A percentile compares a stretch with the other conserved stretches of the same genome.
phyloP scores from a whole-genome alignment of 257 asterid genomes.

The Ilex aquifolium region DNA sequence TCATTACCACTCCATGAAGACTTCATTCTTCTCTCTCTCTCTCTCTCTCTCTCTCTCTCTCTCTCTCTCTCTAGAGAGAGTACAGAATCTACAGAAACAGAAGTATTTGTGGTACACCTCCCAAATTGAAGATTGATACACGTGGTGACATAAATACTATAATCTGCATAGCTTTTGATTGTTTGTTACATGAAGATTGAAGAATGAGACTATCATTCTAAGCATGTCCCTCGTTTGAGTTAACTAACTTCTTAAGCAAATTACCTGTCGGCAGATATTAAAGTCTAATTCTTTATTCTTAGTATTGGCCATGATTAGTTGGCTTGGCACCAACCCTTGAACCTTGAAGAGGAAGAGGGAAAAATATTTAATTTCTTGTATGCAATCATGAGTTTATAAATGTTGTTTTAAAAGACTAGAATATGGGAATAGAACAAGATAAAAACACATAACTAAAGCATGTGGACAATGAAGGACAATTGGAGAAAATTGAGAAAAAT shows the following conservation, averaged over 20 bases:
- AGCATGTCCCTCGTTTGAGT: constrained; percentile 32
- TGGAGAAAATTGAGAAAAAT: too few relatives aligned
- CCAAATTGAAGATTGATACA: constrained; percentile 4
- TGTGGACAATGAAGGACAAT: too few relatives aligned
- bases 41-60: constrained; percentile 11
- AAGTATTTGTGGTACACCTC: constrained; percentile 11
- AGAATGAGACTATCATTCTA: constrained; percentile 32
- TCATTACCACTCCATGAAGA: constrained; percentile 50
- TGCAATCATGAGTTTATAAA: constrained; percentile 8
- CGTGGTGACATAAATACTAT: too few relatives aligned
- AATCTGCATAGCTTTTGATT: neutral
- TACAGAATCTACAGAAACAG: neutral
- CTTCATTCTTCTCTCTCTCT: constrained; percentile 22
- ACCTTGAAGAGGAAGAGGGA: constrained; percentile 31
- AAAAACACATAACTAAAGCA: too few relatives aligned
- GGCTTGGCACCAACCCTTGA: constrained; percentile 27
- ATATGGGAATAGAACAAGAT: too few relatives aligned
- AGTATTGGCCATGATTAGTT: constrained; percentile 3
- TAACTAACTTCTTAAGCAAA: constrained; percentile 63
- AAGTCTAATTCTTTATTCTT: neutral
- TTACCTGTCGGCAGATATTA: constrained; percentile 34
- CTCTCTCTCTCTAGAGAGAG: constrained; percentile 2
- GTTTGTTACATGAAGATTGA: constrained; percentile 15
- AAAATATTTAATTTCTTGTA: constrained; percentile 15
- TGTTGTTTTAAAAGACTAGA: too few relatives aligned